Conservation (phyloP, 2,329 filamentous ascomycete species). For the Byssoonygena ceratinophila region DNA sequence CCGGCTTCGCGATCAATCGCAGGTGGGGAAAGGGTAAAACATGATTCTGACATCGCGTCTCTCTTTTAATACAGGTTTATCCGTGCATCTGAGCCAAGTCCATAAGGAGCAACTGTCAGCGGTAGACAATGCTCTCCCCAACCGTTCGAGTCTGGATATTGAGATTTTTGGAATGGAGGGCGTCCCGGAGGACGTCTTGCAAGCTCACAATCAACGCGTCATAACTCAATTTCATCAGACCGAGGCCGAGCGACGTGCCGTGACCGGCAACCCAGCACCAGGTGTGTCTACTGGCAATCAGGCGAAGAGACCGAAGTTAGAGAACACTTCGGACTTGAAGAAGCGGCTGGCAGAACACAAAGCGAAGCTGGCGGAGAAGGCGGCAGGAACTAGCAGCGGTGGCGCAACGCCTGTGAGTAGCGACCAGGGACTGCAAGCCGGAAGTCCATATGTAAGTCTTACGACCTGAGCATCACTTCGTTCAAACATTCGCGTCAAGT, state of each 20-base stretch:
- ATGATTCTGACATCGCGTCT: constrained; percentile 6
- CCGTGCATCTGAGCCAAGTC: constrained; percentile 95
- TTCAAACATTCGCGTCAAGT: not conserved
- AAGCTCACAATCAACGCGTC: constrained; percentile 77
- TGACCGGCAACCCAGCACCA: constrained; percentile 72
- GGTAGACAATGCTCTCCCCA: constrained; percentile 86
- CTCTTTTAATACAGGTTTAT: constrained; percentile 53
- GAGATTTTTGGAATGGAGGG: constrained; percentile 99
- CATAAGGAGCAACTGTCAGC: constrained; percentile 83
- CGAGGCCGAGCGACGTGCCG: constrained; percentile 68
- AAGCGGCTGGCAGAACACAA: constrained; percentile 68
- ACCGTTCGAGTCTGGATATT: constrained; percentile 72
- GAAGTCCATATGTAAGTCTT: constrained; percentile 48
- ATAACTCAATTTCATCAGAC: constrained; percentile 74
- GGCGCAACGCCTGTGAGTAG: constrained; percentile 47
- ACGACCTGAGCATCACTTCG: constrained; percentile 1
- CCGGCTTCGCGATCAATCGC: not conserved
- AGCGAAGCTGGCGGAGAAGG: constrained; percentile 51
- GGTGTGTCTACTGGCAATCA: constrained; percentile 41
- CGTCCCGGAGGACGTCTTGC: constrained; percentile 73
- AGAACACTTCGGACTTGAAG: constrained; percentile 67
- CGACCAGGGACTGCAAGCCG: constrained; percentile 40
- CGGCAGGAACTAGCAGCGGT: constrained; percentile 46
- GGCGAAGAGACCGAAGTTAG: constrained; percentile 58
- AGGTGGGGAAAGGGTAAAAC: not conserved